Evolutionary conservation across 768 basidiomycete genomes (phyloP), one percentile per base, ranked within the genome.

Genomic region (Collybia nuda): DNA sequence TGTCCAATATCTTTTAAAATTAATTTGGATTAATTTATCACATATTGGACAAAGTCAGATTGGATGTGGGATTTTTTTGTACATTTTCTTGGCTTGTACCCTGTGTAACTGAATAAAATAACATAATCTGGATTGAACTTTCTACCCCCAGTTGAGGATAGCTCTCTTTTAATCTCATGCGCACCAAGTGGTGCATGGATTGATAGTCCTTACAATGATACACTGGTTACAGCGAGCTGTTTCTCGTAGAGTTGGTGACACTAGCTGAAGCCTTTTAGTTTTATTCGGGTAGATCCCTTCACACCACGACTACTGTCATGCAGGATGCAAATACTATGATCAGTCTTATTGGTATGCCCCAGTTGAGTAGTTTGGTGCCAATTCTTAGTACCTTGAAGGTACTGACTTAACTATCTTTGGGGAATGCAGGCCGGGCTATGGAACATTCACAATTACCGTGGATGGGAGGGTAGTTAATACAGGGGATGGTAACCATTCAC

Each of bases 81-180:
- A n/a, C n/a, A n/a, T n/a, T n/a, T n/a, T n/a, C n/a, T n/a, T n/a
- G n/a, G n/a, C n/a, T n/a, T n/a, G n/a, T n/a, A n/a, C n/a, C n/a
- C n/a, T n/a, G n/a, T n/a, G n/a, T n/a, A n/a, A n/a, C n/a, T n/a
- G n/a, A n/a, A n/a, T n/a, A n/a, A n/a, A n/a, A n/a, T n/a, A n/a
- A n/a, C n/a, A 5, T 19, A 0, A 15, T 19, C 40, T 18, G 18
- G 22, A 8, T 40, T 39, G 44, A 24, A 52, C 14, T 42, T 28
- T n/a, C 23, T 48, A 40, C 39, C 39, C 37, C 38, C 51, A 84
- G 82, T 78, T 59, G 81, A 82, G 58, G 81, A 83, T 57, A 67
- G 72, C 61, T 81, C 81, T 54, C 78, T 81, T 62, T 67, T 81
- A 50, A 72, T 83, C 60, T 57, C 68, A 50, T 84, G 82, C 57